Base-by-base conservation (phyloP, 2,329 filamentous ascomycete species). In the Fusarium brevicatenulatum region DNA sequence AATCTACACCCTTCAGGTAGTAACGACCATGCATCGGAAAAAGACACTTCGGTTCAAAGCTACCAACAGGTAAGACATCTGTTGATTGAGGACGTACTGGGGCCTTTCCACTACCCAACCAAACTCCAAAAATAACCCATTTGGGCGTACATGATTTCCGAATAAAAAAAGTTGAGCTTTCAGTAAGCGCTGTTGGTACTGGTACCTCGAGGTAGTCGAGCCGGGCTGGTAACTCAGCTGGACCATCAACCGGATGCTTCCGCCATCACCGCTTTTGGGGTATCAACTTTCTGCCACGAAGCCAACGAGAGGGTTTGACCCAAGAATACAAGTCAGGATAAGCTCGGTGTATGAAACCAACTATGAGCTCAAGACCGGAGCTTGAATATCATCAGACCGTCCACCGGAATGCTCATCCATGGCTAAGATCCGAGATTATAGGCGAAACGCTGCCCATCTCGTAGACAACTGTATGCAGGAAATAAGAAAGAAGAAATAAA, bases 281-380 rank as follows among this genome's bases (percentile, higher is more conserved):
- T 83, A 83, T 84, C 77, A 82, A 79, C 77, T 75, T 79, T 78
- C 73, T 78, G 73, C 75, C 75, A 72, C 74, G 62, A 76, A 75
- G 68, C 74, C 72, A 73, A 70, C 60, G 70, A 68, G 63, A 44
- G 66, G 62, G 75, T 53, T 72, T 76, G 70, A 77, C 72, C 71
- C 64, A 77, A 68, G 78, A 68, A 66, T 57, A 66, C 43, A 75
- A 75, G 71, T 71, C 74, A 63, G 67, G 69, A 72, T 74, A 78
- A 71, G 62, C 53, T 72, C 71, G 77, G 72, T 47, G 63, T 72
- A 61, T 59, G 71, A 73, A 65, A 46, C 55, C 44, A 63, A 72
- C 58, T 59, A 58, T 66, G 60, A 56, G 66, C 72, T 63, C 76
- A 76, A 61, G 69, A 57, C 54, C 37, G 50, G 61, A 63, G 60